phyloP scores from a whole-genome alignment of 2,329 filamentous ascomycete genomes.

The Alternaria sp. region DNA sequence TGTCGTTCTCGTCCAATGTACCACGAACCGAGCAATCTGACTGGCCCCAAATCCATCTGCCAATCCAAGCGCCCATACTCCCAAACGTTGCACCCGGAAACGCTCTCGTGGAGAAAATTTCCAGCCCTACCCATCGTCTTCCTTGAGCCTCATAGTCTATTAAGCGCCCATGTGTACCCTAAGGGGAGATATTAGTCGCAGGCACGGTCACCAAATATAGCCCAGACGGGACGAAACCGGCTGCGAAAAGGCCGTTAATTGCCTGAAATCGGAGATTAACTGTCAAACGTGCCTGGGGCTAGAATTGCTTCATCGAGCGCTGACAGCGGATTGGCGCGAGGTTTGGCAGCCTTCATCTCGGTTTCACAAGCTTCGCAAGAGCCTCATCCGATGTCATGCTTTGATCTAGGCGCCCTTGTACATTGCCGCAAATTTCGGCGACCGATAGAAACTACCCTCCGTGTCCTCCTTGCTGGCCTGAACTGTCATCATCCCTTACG shows the following conservation, averaged over 20 bases:
- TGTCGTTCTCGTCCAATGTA: constrained; percentile 24
- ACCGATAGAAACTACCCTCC: constrained; percentile 6
- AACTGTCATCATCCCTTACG: constrained; percentile 9
- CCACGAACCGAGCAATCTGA: constrained; percentile 18
- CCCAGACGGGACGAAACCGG: constrained; percentile 36
- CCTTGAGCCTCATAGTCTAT: constrained; percentile 43
- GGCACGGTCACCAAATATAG: constrained; percentile 45
- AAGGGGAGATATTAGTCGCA: constrained; percentile 33
- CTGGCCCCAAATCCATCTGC: constrained; percentile 31
- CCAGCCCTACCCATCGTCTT: constrained; percentile 21
- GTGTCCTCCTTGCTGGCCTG: constrained; percentile 5
- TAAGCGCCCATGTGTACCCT: constrained; percentile 41
- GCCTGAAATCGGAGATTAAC: constrained; percentile 26
- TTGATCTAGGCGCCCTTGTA: constrained; percentile 40
- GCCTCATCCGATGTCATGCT: constrained; percentile 31
- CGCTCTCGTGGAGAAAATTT: constrained; percentile 33
- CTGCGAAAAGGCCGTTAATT: constrained; percentile 41
- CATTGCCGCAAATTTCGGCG: constrained; percentile 15
- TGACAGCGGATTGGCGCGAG: constrained; percentile 24
- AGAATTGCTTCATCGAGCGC: constrained; percentile 25
- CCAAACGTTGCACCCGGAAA: constrained; percentile 39
- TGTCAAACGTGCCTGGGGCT: constrained; percentile 31
- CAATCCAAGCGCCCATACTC: constrained; percentile 43
- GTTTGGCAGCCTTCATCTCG: constrained; percentile 24
- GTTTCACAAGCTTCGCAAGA: constrained; percentile 24